A percentile compares a stretch with the other conserved stretches of the same genome.
phyloP scores from a whole-genome alignment of 2,329 filamentous ascomycete species.

The Aschersonia sp. region DNA sequence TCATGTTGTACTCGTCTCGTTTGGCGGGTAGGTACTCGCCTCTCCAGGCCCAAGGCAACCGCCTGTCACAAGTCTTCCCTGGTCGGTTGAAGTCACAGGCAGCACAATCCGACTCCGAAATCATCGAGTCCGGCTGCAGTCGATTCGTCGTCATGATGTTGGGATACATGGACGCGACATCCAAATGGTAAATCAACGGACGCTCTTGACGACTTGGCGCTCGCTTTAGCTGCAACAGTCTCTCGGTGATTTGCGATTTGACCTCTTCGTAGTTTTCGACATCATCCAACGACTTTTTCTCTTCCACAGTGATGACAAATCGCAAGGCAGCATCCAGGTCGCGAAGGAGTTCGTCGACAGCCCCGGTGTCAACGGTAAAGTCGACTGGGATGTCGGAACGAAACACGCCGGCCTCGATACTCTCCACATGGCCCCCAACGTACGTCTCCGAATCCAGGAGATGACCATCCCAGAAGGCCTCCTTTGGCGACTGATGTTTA shows the following conservation, averaged over 20 bases:
- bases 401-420: conserved; percentile 96
- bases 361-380: conserved; percentile 76
- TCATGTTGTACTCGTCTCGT: conserved; percentile 98
- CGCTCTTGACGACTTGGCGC: conserved; percentile 74
- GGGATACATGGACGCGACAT: conserved; percentile 98
- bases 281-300: conserved; percentile 69
- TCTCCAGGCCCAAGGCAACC: conserved; percentile 95
- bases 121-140: conserved; percentile 97
- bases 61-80: conserved; percentile 89
- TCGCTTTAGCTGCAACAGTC: conserved; percentile 57
- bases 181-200: conserved; percentile 92
- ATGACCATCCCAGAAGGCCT: conserved; percentile 94
- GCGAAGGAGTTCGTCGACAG: conserved; percentile 73
- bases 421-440: conserved; percentile 95
- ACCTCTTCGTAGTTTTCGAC: conserved; percentile 73
- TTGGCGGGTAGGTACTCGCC: conserved; percentile 94
- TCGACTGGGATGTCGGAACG: conserved; percentile 89
- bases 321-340: conserved; percentile 81
- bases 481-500: conserved; percentile 82
- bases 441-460: conserved; percentile 94
- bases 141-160: conserved; percentile 99
- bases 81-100: conserved; percentile 97
- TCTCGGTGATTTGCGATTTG: conserved; percentile 64
- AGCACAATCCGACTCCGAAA: conserved; percentile 86
- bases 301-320: conserved; percentile 75